These are phyloP conservation scores for Misopates orontium DNA, from an alignment of 257 asterid genomes.

Conservation along the genomic window DNA sequence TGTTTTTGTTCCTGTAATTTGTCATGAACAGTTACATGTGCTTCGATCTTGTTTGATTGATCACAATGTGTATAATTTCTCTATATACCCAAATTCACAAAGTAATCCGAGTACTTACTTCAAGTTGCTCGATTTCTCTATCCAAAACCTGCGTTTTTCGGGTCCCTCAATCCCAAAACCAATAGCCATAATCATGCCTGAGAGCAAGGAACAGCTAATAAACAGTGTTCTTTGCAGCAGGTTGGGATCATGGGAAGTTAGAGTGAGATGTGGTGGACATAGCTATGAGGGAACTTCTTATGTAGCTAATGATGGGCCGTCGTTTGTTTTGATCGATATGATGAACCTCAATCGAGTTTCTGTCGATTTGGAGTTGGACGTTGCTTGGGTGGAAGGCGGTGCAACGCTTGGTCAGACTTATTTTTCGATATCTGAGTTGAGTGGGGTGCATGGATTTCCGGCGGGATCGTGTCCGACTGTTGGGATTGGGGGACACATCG, in stretches of 20 bases:
- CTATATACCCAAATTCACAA: slow-evolving; percentile 35
- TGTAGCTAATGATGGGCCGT: slow-evolving; percentile 38
- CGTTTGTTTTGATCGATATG: slow-evolving; percentile 63
- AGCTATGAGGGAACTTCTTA: slow-evolving; percentile 81
- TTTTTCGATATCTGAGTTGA: slow-evolving; percentile 44
- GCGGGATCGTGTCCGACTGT: slow-evolving; percentile 87
- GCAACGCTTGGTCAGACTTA: slow-evolving; percentile 72
- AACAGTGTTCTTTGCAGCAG: slow-evolving; percentile 47
- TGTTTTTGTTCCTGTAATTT: slow-evolving; percentile 22
- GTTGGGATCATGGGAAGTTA: slow-evolving; percentile 41
- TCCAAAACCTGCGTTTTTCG: slow-evolving; percentile 60
- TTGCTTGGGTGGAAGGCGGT: slow-evolving; percentile 76
- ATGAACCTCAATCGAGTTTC: slow-evolving; percentile 47
- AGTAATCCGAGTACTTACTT: slow-evolving; percentile 36
- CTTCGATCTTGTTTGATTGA: slow-evolving; percentile 49
- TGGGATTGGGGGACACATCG: slow-evolving; percentile 71
- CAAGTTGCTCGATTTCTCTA: slow-evolving; percentile 56
- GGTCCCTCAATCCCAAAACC: slow-evolving; percentile 54
- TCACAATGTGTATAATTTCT: slow-evolving; percentile 46
- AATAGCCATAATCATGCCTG: slow-evolving; percentile 53
- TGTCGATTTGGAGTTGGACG: slow-evolving; percentile 38
- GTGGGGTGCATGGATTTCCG: slow-evolving; percentile 47
- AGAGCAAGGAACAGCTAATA: slow-evolving; percentile 49
- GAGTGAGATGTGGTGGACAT: slow-evolving; percentile 80
- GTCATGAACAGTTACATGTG: slow-evolving; percentile 18